These are phyloP conservation scores for Eucalyptus microcorys DNA, from an alignment of 345 rosid genomes.

Conservation along the genomic window DNA sequence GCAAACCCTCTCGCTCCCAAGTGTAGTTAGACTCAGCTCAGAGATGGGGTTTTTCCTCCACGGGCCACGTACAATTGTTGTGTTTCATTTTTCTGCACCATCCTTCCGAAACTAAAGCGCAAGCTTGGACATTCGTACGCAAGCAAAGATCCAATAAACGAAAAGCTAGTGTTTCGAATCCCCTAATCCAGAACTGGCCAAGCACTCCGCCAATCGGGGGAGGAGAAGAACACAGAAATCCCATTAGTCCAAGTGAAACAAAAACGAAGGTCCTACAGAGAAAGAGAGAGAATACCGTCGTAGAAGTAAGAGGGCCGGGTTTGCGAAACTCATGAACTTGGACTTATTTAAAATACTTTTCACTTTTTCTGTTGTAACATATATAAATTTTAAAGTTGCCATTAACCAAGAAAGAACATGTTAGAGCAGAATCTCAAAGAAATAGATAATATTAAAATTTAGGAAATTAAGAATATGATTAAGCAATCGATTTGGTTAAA, in stretches of 20 bases:
- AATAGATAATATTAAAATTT: not conserved
- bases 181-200: not conserved
- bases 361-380: not conserved
- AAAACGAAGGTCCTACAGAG: not conserved
- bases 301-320: slow-evolving; percentile 30
- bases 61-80: not conserved
- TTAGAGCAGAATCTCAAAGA: not conserved
- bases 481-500: not conserved
- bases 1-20: not conserved
- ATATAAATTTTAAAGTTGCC: not conserved
- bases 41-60: not conserved
- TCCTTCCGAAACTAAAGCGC: not conserved
- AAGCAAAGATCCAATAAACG: not conserved
- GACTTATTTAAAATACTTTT: not conserved
- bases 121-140: not conserved
- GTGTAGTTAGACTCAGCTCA: not conserved
- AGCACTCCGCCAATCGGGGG: not conserved
- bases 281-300: slow-evolving; percentile 43
- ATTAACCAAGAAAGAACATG: not conserved
- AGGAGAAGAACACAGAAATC: too few species aligned
- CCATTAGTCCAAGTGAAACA: not conserved
- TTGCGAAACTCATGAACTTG: not conserved
- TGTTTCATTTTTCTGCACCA: not conserved
- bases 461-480: not conserved
- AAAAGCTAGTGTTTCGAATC: not conserved